Evolutionary conservation across 306 rosid species (phyloP), one percentile per base, ranked within the genome.

Genomic region (Rosa persica): DNA sequence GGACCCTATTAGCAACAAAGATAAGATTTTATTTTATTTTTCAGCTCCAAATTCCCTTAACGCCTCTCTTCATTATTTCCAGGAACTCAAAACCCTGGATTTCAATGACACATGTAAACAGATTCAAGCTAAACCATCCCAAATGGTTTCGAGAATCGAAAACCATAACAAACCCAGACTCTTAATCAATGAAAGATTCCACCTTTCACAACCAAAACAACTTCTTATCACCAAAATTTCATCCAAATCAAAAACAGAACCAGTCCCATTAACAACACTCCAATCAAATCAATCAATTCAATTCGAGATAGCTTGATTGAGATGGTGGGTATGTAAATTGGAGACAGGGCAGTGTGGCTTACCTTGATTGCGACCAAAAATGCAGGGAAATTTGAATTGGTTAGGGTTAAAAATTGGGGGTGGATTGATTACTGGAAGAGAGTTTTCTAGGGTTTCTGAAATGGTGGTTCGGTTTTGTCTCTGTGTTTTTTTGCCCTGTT

Each of bases 361-460:
- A 84, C 87, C 85, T 84, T 40, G 58, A 74, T 52, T 10, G 58
- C 23, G 69, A 66, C 75, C 77, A 54, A 11, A 57, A 83, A 83
- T 83, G 86, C 81, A 79, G 82, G 52, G 78, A 23, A 46, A 75
- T n/a, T 34, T 40, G 38, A 70, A 52, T 0, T 60, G 15, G 52
- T 13, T 1, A 10, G 22, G 46, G 76, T 48, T 54, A 15, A 17
- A 48, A 12, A 19, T 30, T 46, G 66, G 67, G 47, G 72, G 43
- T 23, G 43, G 52, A 22, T 46, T 11, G 52, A 22, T 46, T 11
- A 16, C 27, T 16, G 34, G 68, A 58, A 70, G 70, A 22, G 67
- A 61, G 17, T 3, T 60, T 23, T 60, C 73, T 85, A 81, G 88
- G 88, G 83, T 84, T 85, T 81, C 79, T 20, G 74, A 36, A 64